Evolutionary conservation across 2,329 filamentous ascomycete species (phyloP), one percentile per base, ranked within the genome.

Genomic region (Ilyonectria sp.): DNA sequence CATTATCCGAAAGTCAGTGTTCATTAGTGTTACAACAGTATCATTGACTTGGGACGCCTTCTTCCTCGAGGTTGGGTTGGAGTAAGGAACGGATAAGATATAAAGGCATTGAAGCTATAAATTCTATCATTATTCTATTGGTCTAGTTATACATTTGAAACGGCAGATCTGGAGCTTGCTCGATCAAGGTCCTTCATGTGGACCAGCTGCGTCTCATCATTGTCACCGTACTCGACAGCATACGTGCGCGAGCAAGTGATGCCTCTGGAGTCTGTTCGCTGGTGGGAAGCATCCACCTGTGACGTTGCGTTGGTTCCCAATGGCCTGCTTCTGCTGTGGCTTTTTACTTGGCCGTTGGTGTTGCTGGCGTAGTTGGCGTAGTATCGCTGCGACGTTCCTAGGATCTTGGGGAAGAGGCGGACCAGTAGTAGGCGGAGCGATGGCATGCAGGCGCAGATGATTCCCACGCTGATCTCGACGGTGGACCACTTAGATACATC

Each of bases 361-460:
- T 67, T 69, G 46, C 60, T 69, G 1, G 65, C 63, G 29, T 77
- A 74, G 63, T 70, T 74, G 31, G 59, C 71, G 19, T 79, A 76
- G 57, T 76, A 76, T 11, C 69, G 65, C 17, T 75, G 74, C 1
- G 78, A 73, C n/a, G 78, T 74, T 17, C 77, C 75, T 8, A 76
- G 68, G 0, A 80, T 23, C 57, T 72, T 75, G 46, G 84, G 84
- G 69, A 85, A 81, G 35, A 84, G 71, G 0, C 78, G 72, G 11
- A 81, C 76, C 2, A 83, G 74, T 0, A 82, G 68, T 6, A 80
- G 72, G 9, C 80, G 75, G 2, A 83, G 60, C 0, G 80, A 75
- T 0, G 82, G 82, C 76, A 83, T 72, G 52, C 81, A 83, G 9
- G 78, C 79, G 64, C 82, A 82, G 9, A 84, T 79, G 13, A 82